Evolutionary conservation across 345 rosid species (phyloP), one percentile per base, ranked within the genome.

Genomic region (Erysimum cheiranthoides): DNA sequence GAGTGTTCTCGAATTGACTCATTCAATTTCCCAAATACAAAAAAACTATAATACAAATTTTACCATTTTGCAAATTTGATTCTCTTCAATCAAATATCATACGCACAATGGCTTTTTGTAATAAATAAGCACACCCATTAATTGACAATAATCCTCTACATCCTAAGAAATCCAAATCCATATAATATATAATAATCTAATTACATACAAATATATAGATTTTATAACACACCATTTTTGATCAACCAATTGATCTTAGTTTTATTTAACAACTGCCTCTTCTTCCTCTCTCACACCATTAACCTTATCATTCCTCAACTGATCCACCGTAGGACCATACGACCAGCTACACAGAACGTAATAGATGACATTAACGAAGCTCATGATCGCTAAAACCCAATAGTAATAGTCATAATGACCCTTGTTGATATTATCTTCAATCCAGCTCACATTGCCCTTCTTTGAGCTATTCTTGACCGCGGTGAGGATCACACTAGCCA

Each of bases 381-480:
- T 85, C 81, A 87, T n/a, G 10, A 80, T 49, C 18, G 88, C 89
- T n/a, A 91, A 90, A 73, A 89, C 66, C 91, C 90, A 88, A 52
- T 89, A 93, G 83, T 85, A 93, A 25, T 87, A 80, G 78, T 93
- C 96, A 2, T 89, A 88, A 25, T 78, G 95, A 50, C 89, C 93
- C 78, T 76, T 83, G 80, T 93, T 93, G 56, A 93, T 84, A 34
- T 89, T 83, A 74, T 73, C 82, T 11, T 90, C 80, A 45, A 93
- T 85, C 98, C 98, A 93, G 71, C 93, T 85, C 8, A 59, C 86
- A 16, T 79, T 73, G 1, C 84, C 84, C 1, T 75, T 79, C 75
- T 67, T 82, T 5, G 85, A 80, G 27, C 90, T 86, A 17, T 47
- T 46, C 53, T 88, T 79, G 6, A 84, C 79, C 2, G 38, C 64